phyloP scores from a whole-genome alignment of 495 filamentous ascomycete species.

The Astrothelium subdiscretum region DNA sequence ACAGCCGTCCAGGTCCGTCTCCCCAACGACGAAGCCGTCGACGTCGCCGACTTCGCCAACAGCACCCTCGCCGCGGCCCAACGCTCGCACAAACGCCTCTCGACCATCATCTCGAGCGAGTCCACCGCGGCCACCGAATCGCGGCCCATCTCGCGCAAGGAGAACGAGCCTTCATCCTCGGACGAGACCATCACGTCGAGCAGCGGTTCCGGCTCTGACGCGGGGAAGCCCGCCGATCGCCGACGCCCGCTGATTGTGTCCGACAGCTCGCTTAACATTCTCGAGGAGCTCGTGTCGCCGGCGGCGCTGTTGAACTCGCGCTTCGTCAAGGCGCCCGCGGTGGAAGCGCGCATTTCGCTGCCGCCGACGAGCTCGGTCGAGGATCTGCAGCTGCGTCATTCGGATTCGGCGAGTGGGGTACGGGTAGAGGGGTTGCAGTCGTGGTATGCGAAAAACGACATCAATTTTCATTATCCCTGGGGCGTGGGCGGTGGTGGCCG shows the following conservation, averaged over 20 bases:
- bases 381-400: slow-evolving; percentile 8
- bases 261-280: slow-evolving; percentile 16
- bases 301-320: slow-evolving; percentile 16
- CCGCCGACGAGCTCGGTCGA: slow-evolving; percentile 14
- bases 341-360: slow-evolving; percentile 19
- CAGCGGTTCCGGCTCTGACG: not conserved
- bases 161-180: not conserved
- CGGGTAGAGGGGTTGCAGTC: slow-evolving; percentile 11
- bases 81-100: slow-evolving; percentile 7
- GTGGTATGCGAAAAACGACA: slow-evolving; percentile 7
- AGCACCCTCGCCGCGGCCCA: not conserved
- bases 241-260: not conserved
- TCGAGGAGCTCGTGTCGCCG: slow-evolving; percentile 21
- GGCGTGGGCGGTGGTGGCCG: slow-evolving; percentile 2
- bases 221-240: not conserved
- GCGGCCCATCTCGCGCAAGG: not conserved
- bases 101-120: slow-evolving; percentile 19
- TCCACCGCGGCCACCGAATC: not conserved
- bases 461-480: not conserved
- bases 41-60: slow-evolving; percentile 5
- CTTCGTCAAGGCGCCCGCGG: slow-evolving; percentile 17
- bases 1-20: not conserved
- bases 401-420: too few species aligned
- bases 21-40: slow-evolving; percentile 1
- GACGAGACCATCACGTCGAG: not conserved